phyloP scores from a whole-genome alignment of 345 rosid genomes.

The Brassica incana region DNA sequence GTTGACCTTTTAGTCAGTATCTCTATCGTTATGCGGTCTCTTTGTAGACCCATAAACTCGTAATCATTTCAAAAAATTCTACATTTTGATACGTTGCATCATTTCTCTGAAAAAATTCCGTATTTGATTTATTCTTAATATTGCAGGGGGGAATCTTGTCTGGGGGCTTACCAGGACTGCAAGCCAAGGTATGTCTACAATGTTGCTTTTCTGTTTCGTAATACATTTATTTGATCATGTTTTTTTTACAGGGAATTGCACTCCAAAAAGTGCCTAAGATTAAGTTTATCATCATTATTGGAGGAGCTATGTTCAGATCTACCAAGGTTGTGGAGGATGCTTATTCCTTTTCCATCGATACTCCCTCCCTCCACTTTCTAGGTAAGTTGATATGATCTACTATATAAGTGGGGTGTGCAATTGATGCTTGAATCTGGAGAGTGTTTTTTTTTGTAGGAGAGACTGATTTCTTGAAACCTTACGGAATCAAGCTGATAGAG shows the following conservation, averaged over 20 bases:
- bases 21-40: too few species aligned
- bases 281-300: constrained; percentile 65
- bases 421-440: background rate
- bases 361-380: constrained; percentile 73
- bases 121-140: background rate
- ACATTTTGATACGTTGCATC: background rate
- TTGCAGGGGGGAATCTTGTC: constrained; percentile 77
- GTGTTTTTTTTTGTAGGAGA: constrained; percentile 56
- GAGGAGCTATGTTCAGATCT: constrained; percentile 66
- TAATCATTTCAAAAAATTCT: background rate
- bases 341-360: constrained; percentile 53
- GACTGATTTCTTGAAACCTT: constrained; percentile 69
- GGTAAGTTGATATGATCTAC: constrained; percentile 42
- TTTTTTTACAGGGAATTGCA: constrained; percentile 59
- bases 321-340: constrained; percentile 59
- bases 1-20: too few species aligned
- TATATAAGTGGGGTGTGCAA: background rate
- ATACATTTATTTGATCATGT: background rate
- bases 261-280: constrained; percentile 69
- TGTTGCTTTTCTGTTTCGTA: background rate
- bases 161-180: constrained; percentile 69
- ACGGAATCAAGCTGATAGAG: constrained; percentile 62
- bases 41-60: background rate
- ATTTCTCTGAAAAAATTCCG: background rate
- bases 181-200: constrained; percentile 54